Evolutionary conservation across 345 rosid species (phyloP).

Genomic region (Arabidopsis suecica): DNA sequence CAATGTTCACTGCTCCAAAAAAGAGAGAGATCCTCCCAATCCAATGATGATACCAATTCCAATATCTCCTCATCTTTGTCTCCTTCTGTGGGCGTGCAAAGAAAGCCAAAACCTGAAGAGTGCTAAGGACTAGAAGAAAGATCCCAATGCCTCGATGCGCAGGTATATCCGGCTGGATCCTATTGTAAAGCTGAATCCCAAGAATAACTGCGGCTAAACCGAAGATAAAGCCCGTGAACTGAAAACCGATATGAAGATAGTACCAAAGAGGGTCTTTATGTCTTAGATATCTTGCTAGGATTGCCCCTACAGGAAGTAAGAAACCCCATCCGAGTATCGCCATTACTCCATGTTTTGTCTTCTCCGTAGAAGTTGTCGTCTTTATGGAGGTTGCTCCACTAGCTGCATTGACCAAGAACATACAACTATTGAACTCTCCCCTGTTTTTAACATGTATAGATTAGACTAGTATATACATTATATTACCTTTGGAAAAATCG

Average conservation of each 20-base stretch:
- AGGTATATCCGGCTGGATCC: slow-evolving; percentile 55
- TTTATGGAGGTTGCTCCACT: slow-evolving; percentile 51
- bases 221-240: slow-evolving; percentile 71
- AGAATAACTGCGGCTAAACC: slow-evolving; percentile 67
- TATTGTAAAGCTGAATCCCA: slow-evolving; percentile 67
- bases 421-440: not conserved
- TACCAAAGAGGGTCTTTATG: slow-evolving; percentile 92
- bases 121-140: slow-evolving; percentile 63
- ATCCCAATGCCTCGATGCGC: slow-evolving; percentile 91
- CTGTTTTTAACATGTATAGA: not conserved
- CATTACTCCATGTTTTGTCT: slow-evolving; percentile 74
- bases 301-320: slow-evolving; percentile 78
- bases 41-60: slow-evolving; percentile 96
- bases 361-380: slow-evolving; percentile 48
- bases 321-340: slow-evolving; percentile 81
- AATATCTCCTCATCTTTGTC: slow-evolving; percentile 67
- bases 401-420: slow-evolving; percentile 41
- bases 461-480: not conserved
- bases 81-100: slow-evolving; percentile 78
- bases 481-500: slow-evolving; percentile 68
- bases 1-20: slow-evolving; percentile 75
- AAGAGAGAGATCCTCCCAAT: slow-evolving; percentile 77
- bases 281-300: slow-evolving; percentile 76
- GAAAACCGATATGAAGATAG: slow-evolving; percentile 70
- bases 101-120: slow-evolving; percentile 89